phyloP scores from a whole-genome alignment of 2,329 filamentous ascomycete species.

The Rhytidhysteron rufulum region DNA sequence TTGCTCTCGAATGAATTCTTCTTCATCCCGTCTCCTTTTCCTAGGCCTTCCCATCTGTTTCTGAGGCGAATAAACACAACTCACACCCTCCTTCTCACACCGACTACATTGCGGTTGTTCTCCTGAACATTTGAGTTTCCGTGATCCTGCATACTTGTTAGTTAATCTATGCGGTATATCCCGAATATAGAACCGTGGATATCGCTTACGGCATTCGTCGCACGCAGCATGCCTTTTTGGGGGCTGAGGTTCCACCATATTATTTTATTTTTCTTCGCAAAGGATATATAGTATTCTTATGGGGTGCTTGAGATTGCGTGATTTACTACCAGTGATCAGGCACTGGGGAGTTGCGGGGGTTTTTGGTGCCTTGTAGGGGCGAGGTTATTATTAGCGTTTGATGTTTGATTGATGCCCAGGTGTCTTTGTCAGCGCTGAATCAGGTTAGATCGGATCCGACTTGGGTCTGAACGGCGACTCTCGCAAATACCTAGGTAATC shows the following conservation, averaged over 20 bases:
- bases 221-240: slow-evolving; percentile 35
- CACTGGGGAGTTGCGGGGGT: no score
- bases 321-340: no score
- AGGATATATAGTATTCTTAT: no score
- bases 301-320: no score
- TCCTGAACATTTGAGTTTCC: slow-evolving; percentile 49
- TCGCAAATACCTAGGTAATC: no score
- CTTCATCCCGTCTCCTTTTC: slow-evolving; percentile 34
- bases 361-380: no score
- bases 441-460: no score
- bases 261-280: no score
- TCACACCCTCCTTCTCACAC: slow-evolving; percentile 38
- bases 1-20: not conserved
- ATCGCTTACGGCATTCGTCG: slow-evolving; percentile 39
- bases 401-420: no score
- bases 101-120: slow-evolving; percentile 40
- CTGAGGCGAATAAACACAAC: slow-evolving; percentile 45
- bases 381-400: no score
- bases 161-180: not conserved
- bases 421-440: no score
- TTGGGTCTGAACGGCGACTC: no score
- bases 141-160: slow-evolving; percentile 30
- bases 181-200: not conserved
- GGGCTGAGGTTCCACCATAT: not conserved
- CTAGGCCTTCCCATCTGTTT: slow-evolving; percentile 51